Evolutionary conservation across 257 asterid genomes (phyloP), one percentile per base, ranked within the genome.

Genomic region (Nicotiana knightiana): DNA sequence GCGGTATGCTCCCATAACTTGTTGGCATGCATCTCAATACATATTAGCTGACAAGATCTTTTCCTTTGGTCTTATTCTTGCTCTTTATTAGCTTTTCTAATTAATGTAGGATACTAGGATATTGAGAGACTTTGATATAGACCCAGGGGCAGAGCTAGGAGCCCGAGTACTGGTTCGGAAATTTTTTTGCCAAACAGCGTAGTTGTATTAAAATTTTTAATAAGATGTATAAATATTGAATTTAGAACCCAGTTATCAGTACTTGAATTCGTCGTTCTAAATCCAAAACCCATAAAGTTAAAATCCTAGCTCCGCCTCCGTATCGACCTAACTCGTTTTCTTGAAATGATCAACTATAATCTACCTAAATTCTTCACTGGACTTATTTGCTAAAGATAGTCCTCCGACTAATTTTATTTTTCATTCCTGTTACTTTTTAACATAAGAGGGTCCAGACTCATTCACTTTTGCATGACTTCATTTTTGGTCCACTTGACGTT

Each of bases 1-100:
- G 92, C 91, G 83, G 92, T 89, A 86, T 66, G 89, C 57, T 59
- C 61, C 8, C 76, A 9, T 71, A 71, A 71, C 24, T 71, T 24
- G 39, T 6, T 24, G 15, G 13, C 61, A 13, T 71, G 61, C 61
- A 13, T 48, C 61, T 71, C 21, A 71, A 33, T 35, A 28, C 17
- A 75, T 39, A 5, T 63, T 8, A 10, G 18, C 80, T 75, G 7
- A 54, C 12, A 17, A 55, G 53, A 66, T 12, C 59, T 32, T 51
- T 13, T 12, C 76, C 2, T 55, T 35, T 75, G 64, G 55, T 70
- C 26, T 55, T 51, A 28, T 59, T 21, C 67, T 43, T 13, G 63
- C 59, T 58, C 6, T 67, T 33, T 18, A 70, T 37, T 35, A 67
- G 17, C n/a, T 67, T 37, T 67, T 67, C 76, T 37, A 67, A 37